Percentiles rank a stretch among this genome's conserved stretches.
Evolutionary conservation across 106 monocot species (phyloP).

Genomic region (Dioscorea dumetorum): DNA sequence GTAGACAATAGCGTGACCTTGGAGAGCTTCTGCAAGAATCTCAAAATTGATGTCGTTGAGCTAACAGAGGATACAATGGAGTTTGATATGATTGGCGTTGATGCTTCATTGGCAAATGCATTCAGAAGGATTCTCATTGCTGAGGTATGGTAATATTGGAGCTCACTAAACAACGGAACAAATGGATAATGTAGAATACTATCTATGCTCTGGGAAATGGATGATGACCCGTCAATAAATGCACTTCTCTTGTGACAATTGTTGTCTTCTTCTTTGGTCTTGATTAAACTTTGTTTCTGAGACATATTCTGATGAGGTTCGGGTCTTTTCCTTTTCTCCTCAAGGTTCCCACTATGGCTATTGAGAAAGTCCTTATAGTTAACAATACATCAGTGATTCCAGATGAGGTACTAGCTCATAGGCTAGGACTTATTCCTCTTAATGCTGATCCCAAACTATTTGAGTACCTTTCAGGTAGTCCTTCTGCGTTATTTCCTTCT

Average conservation of each 20-base stretch:
- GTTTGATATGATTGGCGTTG: slow-evolving; percentile 95
- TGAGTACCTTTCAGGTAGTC: slow-evolving; percentile 78
- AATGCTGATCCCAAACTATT: slow-evolving; percentile 81
- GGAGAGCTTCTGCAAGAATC: slow-evolving; percentile 45
- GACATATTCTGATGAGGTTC: no score
- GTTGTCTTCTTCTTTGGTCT: no score
- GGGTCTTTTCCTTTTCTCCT: neutral
- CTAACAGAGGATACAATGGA: slow-evolving; percentile 79
- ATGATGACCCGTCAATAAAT: no score
- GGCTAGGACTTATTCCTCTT: slow-evolving; percentile 86
- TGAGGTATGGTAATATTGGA: slow-evolving; percentile 40
- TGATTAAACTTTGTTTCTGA: no score
- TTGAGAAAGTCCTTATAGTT: slow-evolving; percentile 86
- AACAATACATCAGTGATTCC: slow-evolving; percentile 91
- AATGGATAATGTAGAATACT: no score
- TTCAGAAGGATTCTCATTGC: slow-evolving; percentile 91
- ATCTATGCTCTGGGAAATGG: no score
- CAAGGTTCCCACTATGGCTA: slow-evolving; percentile 95
- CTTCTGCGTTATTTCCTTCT: neutral
- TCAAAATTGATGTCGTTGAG: slow-evolving; percentile 47
- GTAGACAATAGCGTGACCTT: slow-evolving; percentile 64
- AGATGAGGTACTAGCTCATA: slow-evolving; percentile 85
- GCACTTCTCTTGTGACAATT: no score
- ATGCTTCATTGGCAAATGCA: slow-evolving; percentile 91
- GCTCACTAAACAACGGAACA: no score